Percentiles rank a stretch among this genome's conserved stretches.
Evolutionary conservation across 495 filamentous ascomycete species (phyloP).

Genomic region (Lasiosphaeria ovina): DNA sequence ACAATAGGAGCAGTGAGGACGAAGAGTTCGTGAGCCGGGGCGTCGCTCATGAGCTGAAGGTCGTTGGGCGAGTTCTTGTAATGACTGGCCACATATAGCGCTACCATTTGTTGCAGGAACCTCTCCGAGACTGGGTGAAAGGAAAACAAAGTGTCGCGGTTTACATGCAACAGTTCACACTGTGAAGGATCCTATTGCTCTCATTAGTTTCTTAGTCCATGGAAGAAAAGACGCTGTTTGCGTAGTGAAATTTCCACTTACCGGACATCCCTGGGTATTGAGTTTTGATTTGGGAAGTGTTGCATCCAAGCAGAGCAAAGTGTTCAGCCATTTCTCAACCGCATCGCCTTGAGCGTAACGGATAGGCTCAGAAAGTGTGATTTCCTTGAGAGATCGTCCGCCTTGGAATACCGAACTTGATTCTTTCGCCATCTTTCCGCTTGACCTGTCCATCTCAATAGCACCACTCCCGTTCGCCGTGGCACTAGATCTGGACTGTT

Average conservation of each 20-base stretch:
- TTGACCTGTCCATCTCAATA: slow-evolving; percentile 69
- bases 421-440: slow-evolving; percentile 64
- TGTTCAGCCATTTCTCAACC: slow-evolving; percentile 96
- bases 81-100: slow-evolving; percentile 94
- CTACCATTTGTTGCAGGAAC: slow-evolving; percentile 96
- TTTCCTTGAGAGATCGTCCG: slow-evolving; percentile 83
- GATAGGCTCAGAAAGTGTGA: slow-evolving; percentile 90
- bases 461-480: slow-evolving; percentile 51
- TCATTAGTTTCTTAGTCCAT: slow-evolving; percentile 2
- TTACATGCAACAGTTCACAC: slow-evolving; percentile 89
- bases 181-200: slow-evolving; percentile 65
- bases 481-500: slow-evolving; percentile 71
- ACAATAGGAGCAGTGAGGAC: slow-evolving; percentile 87
- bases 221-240: neutral
- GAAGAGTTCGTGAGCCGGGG: slow-evolving; percentile 94
- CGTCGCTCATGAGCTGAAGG: slow-evolving; percentile 95
- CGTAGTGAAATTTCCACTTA: neutral
- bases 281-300: slow-evolving; percentile 75
- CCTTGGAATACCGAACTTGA: slow-evolving; percentile 55
- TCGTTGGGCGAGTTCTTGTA: slow-evolving; percentile 99
- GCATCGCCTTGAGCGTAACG: slow-evolving; percentile 86
- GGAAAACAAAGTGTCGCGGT: slow-evolving; percentile 95
- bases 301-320: slow-evolving; percentile 88
- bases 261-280: slow-evolving; percentile 73
- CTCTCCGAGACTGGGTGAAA: slow-evolving; percentile 97